A percentile compares a stretch with the other conserved stretches of the same genome.
Conservation (phyloP, 768 basidiomycete genomes). For the Calocera cornea region DNA sequence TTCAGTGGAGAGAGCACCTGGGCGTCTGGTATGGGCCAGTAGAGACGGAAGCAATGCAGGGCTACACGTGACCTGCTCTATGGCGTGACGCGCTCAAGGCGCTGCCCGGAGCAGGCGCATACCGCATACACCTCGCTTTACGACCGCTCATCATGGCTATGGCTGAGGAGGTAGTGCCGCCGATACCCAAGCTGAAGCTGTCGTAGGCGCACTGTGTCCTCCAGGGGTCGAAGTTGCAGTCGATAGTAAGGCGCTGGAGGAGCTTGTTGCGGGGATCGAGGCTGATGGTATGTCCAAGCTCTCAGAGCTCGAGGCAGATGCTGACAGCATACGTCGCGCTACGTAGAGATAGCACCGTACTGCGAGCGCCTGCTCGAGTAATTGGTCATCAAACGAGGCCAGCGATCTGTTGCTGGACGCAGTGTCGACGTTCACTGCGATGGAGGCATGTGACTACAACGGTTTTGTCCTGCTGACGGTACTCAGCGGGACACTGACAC, state of each 20-base stretch:
- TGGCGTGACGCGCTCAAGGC: background rate
- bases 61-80: constrained; percentile 2
- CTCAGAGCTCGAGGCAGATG: no score
- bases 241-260: constrained; percentile 53
- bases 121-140: background rate
- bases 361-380: constrained; percentile 34
- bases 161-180: constrained; percentile 74
- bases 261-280: constrained; percentile 60
- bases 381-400: constrained; percentile 81
- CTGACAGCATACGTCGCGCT: constrained; percentile 9
- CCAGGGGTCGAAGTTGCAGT: constrained; percentile 43
- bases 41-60: constrained; percentile 10
- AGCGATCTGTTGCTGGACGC: constrained; percentile 82
- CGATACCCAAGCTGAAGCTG: constrained; percentile 73
- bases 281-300: constrained; percentile 51
- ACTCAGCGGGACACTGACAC: constrained; percentile 57
- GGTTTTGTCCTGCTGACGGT: constrained; percentile 81
- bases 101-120: constrained; percentile 3
- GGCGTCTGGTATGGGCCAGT: background rate
- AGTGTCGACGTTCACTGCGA: constrained; percentile 86
- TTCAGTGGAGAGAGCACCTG: no score
- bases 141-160: constrained; percentile 38
- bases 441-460: constrained; percentile 74
- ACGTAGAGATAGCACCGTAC: constrained; percentile 92
- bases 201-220: constrained; percentile 70